A percentile compares a stretch with the other conserved stretches of the same genome.
Evolutionary conservation across 2,329 filamentous ascomycete species (phyloP).

Genomic region (Chrysosphaeria jannelii): DNA sequence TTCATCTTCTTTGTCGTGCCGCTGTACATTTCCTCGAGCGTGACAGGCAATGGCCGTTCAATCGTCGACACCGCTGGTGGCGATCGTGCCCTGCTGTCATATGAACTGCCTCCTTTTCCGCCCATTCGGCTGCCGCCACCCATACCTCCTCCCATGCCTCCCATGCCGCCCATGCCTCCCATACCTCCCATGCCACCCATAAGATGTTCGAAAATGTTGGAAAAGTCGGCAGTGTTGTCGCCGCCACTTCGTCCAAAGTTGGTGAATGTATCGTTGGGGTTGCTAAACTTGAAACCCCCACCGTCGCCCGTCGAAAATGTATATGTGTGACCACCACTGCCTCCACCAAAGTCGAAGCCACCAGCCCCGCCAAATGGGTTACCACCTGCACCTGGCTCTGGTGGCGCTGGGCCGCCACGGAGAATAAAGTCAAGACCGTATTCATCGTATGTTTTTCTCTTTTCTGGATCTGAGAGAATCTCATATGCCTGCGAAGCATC

Average conservation of each 20-base stretch:
- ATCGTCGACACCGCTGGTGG: conserved; percentile 77
- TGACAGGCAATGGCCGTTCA: conserved; percentile 52
- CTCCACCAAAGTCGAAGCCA: conserved; percentile 6
- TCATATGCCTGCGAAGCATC: conserved; percentile 95
- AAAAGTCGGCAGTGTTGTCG: conserved; percentile 16
- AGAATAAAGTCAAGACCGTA: conserved; percentile 83
- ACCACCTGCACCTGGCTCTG: conserved; percentile 6
- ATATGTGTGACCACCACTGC: conserved; percentile 23
- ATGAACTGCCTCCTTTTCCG: conserved; percentile 3
- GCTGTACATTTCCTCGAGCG: conserved; percentile 65
- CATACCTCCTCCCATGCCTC: too few species aligned
- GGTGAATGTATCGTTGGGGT: conserved; percentile 57
- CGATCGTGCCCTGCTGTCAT: conserved; percentile 11
- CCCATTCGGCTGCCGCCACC: too few species aligned
- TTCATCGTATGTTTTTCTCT: conserved; percentile 83
- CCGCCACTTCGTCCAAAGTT: conserved; percentile 41
- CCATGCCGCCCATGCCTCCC: too few species aligned
- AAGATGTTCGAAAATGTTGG: conserved; percentile 26
- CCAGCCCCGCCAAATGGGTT: conserved; percentile 27
- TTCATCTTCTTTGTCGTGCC: conserved; percentile 92
- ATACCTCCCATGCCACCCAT: too few species aligned
- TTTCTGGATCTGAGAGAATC: conserved; percentile 88
- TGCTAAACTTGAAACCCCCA: conserved; percentile 51
- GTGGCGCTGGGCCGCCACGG: conserved; percentile 38
- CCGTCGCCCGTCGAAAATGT: conserved; percentile 25